Conservation (phyloP, 2,329 filamentous ascomycete species). For the Bisporella sp. region DNA sequence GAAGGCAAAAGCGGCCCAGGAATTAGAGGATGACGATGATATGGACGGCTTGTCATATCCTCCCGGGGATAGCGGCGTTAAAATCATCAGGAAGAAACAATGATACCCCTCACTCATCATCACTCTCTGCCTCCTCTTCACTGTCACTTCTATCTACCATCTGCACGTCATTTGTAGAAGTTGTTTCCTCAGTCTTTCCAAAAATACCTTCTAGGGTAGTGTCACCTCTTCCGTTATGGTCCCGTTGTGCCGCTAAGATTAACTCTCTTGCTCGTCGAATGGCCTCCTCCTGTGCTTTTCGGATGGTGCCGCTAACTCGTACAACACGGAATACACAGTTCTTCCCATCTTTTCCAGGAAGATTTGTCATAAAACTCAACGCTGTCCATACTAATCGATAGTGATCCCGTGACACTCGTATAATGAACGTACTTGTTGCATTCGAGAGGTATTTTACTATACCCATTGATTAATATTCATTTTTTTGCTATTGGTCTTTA, state of each 20-base stretch:
- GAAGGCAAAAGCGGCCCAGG: constrained; percentile 29
- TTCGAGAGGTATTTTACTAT: constrained; percentile 86
- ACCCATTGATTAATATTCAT: no score
- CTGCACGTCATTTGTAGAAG: constrained; percentile 33
- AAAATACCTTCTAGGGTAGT: constrained; percentile 35
- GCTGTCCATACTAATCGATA: constrained; percentile 88
- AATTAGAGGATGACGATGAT: constrained; percentile 31
- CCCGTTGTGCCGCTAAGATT: constrained; percentile 57
- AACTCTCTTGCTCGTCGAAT: constrained; percentile 68
- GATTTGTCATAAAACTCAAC: constrained; percentile 67
- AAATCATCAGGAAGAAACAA: constrained; percentile 56
- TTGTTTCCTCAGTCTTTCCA: constrained; percentile 18
- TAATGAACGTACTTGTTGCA: constrained; percentile 90
- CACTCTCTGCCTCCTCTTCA: constrained; percentile 39
- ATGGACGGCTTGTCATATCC: constrained; percentile 41
- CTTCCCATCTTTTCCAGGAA: constrained; percentile 51
- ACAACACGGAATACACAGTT: constrained; percentile 79
- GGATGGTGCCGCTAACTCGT: constrained; percentile 85
- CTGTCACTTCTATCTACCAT: constrained; percentile 39
- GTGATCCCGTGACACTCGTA: constrained; percentile 74
- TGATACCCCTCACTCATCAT: constrained; percentile 39
- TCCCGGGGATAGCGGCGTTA: constrained; percentile 58
- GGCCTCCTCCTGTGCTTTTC: constrained; percentile 84
- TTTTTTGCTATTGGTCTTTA: no score
- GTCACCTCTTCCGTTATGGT: constrained; percentile 34